Conservation (phyloP, 2,329 filamentous ascomycete genomes). For the Myotisia sp. region DNA sequence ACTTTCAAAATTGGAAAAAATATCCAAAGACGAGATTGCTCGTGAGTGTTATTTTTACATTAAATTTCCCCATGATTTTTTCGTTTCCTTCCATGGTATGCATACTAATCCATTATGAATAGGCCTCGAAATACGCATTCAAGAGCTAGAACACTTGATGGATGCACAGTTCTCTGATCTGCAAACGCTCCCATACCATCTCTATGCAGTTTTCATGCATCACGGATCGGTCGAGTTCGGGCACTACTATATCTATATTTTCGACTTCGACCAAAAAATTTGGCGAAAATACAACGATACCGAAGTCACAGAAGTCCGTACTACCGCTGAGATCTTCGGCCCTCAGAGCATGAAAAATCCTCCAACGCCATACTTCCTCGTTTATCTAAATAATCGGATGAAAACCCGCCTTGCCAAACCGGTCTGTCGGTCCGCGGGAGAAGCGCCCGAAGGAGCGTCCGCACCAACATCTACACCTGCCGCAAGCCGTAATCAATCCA, state of each 20-base stretch:
- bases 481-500: not conserved
- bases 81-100: not conserved
- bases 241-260: slow-evolving; percentile 96
- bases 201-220: slow-evolving; percentile 91
- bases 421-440: slow-evolving; percentile 35
- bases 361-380: slow-evolving; percentile 70
- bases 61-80: no score
- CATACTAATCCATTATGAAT: not conserved
- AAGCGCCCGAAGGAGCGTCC: not conserved
- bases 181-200: slow-evolving; percentile 55
- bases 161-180: slow-evolving; percentile 48
- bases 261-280: slow-evolving; percentile 63
- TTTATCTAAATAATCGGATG: slow-evolving; percentile 59
- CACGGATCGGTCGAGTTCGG: slow-evolving; percentile 54
- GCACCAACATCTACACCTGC: not conserved
- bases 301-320: slow-evolving; percentile 53
- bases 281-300: slow-evolving; percentile 96
- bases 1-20: slow-evolving; percentile 33
- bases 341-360: slow-evolving; percentile 45
- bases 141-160: slow-evolving; percentile 35
- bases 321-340: slow-evolving; percentile 54
- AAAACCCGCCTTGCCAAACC: slow-evolving; percentile 46
- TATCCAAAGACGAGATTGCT: slow-evolving; percentile 35
- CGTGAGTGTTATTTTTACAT: slow-evolving; percentile 17
- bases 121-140: slow-evolving; percentile 30